Evolutionary conservation across 768 basidiomycete genomes (phyloP).

Genomic region (Russula olivacea): DNA sequence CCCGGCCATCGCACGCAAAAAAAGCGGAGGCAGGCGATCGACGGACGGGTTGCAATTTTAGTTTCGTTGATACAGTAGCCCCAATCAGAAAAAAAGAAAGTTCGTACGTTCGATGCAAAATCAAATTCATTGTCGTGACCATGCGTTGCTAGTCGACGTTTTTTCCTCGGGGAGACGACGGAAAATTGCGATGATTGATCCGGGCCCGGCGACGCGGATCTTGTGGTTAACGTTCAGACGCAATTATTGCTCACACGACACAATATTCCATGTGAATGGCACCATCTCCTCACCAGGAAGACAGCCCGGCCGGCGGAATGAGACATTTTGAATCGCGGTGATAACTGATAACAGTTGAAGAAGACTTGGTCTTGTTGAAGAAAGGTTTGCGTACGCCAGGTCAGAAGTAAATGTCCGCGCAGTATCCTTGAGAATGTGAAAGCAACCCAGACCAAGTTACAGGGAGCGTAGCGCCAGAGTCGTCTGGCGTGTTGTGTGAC

Average conservation of each 20-base stretch:
- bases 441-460: background rate
- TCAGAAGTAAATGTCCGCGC: conserved; percentile 36
- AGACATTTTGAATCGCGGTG: conserved; percentile 51
- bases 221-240: conserved; percentile 49
- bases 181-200: conserved; percentile 24
- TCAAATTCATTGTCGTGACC: conserved; percentile 24
- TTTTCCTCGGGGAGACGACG: background rate
- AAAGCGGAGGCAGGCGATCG: conserved; percentile 47
- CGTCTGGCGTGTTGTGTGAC: conserved; percentile 41
- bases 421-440: background rate
- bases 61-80: conserved; percentile 28
- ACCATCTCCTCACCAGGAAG: conserved; percentile 51
- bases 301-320: conserved; percentile 41
- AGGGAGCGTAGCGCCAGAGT: conserved; percentile 45
- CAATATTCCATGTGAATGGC: conserved; percentile 35
- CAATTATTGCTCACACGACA: conserved; percentile 39
- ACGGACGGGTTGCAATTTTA: conserved; percentile 15
- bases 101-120: conserved; percentile 52
- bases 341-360: conserved; percentile 43
- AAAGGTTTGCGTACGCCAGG: conserved; percentile 55
- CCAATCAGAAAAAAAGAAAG: conserved; percentile 49
- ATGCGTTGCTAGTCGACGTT: no score
- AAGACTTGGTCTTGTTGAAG: conserved; percentile 42
- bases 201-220: conserved; percentile 32
- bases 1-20: background rate